Evolutionary conservation across 495 filamentous ascomycete genomes (phyloP), one percentile per base, ranked within the genome.

Genomic region (Penicillium simplicissimum): DNA sequence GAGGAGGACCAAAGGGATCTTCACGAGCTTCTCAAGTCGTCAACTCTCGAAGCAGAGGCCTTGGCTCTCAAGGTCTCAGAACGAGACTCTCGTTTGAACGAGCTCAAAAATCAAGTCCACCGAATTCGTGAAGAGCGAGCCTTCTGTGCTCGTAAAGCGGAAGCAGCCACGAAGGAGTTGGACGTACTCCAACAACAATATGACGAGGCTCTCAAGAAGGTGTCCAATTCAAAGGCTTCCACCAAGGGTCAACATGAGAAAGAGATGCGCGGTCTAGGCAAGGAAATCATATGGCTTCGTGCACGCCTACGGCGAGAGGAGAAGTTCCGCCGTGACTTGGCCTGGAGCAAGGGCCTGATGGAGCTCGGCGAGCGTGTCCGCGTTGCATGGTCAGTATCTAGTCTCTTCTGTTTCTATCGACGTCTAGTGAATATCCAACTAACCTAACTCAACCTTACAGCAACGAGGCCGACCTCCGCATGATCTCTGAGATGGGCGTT

Each of bases 281-380:
- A 93, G 75, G 92, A 97, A 73, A 94, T 97, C 66, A 81, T 92
- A 63, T 98, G 90, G 87, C 84, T 98, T 59, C 83, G 88, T 60
- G 92, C 90, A 5, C 84, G 87, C 53, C 87, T 88, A 71, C 81
- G 84, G 70, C 83, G 95, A 23, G 94, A 97, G 76, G 85, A 90
- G 66, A 85, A 83, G 55, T 88, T 98, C 76, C 81, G 95, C 49
- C 81, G 80, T 47, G 89, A 90, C 62, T 78, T 93, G 55, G 88
- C 87, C 25, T 96, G 79, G 90, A 89, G 73, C 90, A 98, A 85
- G 84, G 81, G 74, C 88, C 67, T 88, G 63, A 86, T 95, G 83
- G 90, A 93, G 74, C 86, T 98, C 53, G 85, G 78, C 28, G 79
- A 82, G 88, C 71, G 85, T 86, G 74, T 93, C 84, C 72, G 85